phyloP scores from a whole-genome alignment of 331 rosid genomes.

The Telfairia occidentalis region DNA sequence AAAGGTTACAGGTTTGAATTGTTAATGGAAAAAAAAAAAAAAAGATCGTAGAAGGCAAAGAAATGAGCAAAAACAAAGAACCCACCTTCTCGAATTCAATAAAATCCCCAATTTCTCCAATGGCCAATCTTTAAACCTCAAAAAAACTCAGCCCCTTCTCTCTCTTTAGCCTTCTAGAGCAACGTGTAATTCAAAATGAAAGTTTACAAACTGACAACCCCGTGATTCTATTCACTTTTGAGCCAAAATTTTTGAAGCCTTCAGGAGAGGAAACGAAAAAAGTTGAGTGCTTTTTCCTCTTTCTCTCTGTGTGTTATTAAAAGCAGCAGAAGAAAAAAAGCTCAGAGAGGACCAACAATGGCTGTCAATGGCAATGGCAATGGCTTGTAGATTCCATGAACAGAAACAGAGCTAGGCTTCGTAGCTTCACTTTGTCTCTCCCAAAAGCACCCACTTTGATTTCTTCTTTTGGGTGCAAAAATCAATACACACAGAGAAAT shows the following conservation, averaged over 20 bases:
- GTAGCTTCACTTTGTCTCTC: background rate
- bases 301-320: no score
- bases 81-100: background rate
- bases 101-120: background rate
- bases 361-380: background rate
- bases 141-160: background rate
- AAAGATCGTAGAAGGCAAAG: background rate
- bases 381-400: background rate
- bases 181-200: conserved; percentile 7
- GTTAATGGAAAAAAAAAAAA: no score
- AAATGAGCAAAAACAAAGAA: background rate
- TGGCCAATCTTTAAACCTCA: background rate
- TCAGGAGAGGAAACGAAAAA: background rate
- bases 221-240: conserved; percentile 5
- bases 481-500: background rate
- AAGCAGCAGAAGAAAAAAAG: no score
- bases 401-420: background rate
- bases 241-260: background rate
- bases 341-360: background rate
- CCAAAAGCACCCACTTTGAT: background rate
- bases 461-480: background rate
- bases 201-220: background rate
- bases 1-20: background rate
- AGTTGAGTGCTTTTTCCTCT: background rate
- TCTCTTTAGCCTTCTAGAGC: background rate